Evolutionary conservation across 371 early-diverging fungal species (phyloP), one percentile per base, ranked within the genome.

Genomic region (Rhizoclosmatium hyalinum): DNA sequence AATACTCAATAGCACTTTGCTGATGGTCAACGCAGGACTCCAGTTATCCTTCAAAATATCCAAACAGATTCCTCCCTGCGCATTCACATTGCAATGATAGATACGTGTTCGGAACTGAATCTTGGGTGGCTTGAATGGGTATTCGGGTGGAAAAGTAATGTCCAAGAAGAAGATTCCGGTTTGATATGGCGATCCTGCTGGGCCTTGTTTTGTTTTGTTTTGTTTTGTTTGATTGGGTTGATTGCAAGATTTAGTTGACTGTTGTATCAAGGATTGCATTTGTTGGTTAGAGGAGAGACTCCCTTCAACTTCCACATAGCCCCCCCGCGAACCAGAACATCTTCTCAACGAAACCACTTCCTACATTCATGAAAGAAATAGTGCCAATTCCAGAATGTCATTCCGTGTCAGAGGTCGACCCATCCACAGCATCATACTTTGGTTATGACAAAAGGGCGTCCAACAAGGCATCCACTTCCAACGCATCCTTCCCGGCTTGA

Each of bases 71-170:
- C 84, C 87, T 14, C 98, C 98, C 72, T 90, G 90, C 54, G 87
- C 85, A 83, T 95, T 95, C 80, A 98, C 93, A 84, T 98, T 98
- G 85, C 97, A 97, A 86, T 98, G 98, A 79, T 96, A 98, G 68
- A 97, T 96, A 41, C 92, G 87, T 4, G 98, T 96, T 45, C 92
- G 82, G 86, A 95, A 97, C n/a, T 82, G 83, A 44, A 94, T 87
- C 91, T 89, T 74, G 0, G 50, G 55, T 2, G 54, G 32, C 41
- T 53, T 46, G 54, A 65, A 73, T 10, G 60, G 42, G 46, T 68
- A 58, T 70, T 95, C 94, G 57, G 85, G 82, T 21, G 96, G 94
- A 76, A 97, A 94, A 65, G 83, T 81, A 69, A 96, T 92, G 68
- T 91, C 91, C 32, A 96, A 79, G 79, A 94, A 92, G 81, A 95